phyloP scores from a whole-genome alignment of 108 stramenopile genomes.

The Nitzschia sp. region DNA sequence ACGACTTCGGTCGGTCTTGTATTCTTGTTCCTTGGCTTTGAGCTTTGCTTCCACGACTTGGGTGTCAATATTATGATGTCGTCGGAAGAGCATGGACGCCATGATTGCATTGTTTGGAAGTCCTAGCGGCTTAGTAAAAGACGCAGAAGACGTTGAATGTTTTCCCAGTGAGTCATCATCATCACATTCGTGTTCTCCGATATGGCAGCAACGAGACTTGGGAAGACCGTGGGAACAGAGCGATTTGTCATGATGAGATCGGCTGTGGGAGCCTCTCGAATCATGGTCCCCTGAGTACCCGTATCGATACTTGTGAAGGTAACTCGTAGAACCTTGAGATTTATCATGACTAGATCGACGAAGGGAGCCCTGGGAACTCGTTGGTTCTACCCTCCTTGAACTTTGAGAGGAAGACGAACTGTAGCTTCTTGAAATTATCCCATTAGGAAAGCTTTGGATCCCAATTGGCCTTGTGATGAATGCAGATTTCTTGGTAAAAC shows the following conservation, averaged over 20 bases:
- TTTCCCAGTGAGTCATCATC: conserved; percentile 1
- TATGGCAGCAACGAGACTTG: conserved; percentile 1
- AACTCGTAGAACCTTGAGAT: neutral
- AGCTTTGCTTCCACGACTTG: conserved; percentile 36
- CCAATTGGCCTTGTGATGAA: conserved; percentile 6
- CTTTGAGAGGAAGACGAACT: conserved; percentile 2
- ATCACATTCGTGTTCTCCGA: neutral
- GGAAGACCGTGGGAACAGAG: conserved; percentile 10
- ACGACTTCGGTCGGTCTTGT: conserved; percentile 10
- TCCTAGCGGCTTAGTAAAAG: conserved; percentile 38
- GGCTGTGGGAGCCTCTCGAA: neutral
- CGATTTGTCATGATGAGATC: neutral
- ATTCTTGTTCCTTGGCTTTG: conserved; percentile 29
- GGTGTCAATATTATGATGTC: conserved; percentile 31
- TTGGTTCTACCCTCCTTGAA: neutral
- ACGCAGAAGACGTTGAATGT: neutral
- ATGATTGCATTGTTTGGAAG: conserved; percentile 51
- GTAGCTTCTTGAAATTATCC: neutral
- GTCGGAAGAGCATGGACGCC: conserved; percentile 51
- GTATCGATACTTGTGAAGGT: neutral
- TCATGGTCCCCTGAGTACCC: neutral
- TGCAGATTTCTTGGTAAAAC: neutral
- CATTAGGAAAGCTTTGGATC: conserved; percentile 19
- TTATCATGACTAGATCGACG: conserved; percentile 2
- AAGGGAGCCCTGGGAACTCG: neutral